Conservation (phyloP, 2,329 filamentous ascomycete species). For the Exophiala lecanii-corni region DNA sequence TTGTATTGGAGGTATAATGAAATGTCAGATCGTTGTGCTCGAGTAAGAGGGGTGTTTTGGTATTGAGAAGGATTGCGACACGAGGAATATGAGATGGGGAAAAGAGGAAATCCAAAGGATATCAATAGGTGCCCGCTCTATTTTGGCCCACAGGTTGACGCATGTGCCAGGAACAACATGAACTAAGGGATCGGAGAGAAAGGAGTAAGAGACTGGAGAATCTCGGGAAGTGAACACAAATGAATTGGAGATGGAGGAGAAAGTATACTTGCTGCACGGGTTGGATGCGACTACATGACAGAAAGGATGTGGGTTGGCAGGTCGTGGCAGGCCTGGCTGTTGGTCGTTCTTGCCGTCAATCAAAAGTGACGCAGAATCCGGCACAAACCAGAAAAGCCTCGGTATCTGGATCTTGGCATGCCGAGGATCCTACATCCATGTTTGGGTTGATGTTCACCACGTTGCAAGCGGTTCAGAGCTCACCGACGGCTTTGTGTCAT, state of each 20-base stretch:
- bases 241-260: neutral
- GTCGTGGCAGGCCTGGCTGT: neutral
- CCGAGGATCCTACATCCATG: constrained; percentile 1
- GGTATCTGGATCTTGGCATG: neutral
- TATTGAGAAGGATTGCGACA: neutral
- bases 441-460: no score
- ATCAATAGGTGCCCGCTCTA: constrained; percentile 4
- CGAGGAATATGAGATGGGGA: neutral
- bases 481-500: no score
- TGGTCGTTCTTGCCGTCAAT: neutral
- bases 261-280: neutral
- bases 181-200: neutral
- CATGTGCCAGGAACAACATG: constrained; percentile 1
- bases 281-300: no score
- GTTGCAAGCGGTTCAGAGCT: no score
- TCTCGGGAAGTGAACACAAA: neutral
- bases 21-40: neutral
- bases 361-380: neutral
- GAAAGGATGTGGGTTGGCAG: no score
- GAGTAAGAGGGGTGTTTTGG: neutral
- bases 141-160: neutral
- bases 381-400: neutral
- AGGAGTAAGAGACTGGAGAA: neutral
- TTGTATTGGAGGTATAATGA: neutral
- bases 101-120: neutral